These are phyloP conservation scores for Sicyos edulis DNA, from an alignment of 306 rosid genomes.

Conservation along the genomic window DNA sequence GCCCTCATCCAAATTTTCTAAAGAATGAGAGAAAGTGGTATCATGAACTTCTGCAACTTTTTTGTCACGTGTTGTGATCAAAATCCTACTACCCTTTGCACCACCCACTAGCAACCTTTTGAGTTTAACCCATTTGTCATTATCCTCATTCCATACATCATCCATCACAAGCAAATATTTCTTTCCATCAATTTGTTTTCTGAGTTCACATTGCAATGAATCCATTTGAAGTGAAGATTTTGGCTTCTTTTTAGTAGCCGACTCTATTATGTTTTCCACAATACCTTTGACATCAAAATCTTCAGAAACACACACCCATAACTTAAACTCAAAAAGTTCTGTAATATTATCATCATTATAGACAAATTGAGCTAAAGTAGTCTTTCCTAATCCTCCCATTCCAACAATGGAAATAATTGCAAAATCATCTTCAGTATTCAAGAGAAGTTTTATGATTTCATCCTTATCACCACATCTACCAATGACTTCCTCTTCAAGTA, in stretches of 20 bases:
- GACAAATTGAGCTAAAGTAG: conserved; percentile 16
- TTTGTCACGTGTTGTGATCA: conserved; percentile 4
- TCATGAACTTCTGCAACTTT: not conserved
- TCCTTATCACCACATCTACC: conserved; percentile 13
- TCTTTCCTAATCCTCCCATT: conserved; percentile 25
- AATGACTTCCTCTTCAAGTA: not conserved
- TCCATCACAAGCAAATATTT: conserved; percentile 16
- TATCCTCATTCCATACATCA: conserved; percentile 24
- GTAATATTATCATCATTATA: not conserved
- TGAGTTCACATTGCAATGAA: not conserved
- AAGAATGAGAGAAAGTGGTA: not conserved
- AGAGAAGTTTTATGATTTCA: not conserved
- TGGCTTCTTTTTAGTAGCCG: not conserved
- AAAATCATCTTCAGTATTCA: not conserved
- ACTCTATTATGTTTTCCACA: not conserved
- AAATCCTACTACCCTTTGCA: conserved; percentile 14
- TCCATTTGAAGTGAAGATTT: not conserved
- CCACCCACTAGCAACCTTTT: conserved; percentile 4
- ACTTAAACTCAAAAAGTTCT: conserved; percentile 6
- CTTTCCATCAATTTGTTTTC: not conserved
- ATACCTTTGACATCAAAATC: not conserved
- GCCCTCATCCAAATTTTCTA: not conserved
- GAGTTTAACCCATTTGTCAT: not conserved
- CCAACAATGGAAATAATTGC: conserved; percentile 15
- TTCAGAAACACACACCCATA: conserved; percentile 28